phyloP scores from a whole-genome alignment of 177 flowering plant species.

The Tripterygium wilfordii region DNA sequence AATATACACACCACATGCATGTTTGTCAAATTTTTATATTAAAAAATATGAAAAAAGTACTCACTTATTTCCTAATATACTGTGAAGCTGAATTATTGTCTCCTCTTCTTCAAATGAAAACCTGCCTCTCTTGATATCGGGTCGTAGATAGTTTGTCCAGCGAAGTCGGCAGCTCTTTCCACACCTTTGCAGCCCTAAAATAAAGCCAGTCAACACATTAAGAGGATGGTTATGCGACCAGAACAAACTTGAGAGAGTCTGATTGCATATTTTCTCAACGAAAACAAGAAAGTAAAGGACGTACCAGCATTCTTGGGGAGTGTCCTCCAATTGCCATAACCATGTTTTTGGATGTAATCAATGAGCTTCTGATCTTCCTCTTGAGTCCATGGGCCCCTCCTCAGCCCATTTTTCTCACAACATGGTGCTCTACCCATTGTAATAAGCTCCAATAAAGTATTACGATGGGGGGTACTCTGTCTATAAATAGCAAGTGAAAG shows the following conservation, averaged over 20 bases:
- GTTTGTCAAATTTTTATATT: no score
- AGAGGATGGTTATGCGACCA: no score
- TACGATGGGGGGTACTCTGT: no score
- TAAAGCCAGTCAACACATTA: no score
- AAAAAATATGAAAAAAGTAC: constrained; percentile 2
- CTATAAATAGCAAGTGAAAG: constrained; percentile 19
- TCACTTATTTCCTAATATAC: constrained; percentile 64
- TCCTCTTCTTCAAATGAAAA: constrained; percentile 70
- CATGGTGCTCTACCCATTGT: constrained; percentile 71
- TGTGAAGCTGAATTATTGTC: constrained; percentile 57
- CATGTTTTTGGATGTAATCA: constrained; percentile 48
- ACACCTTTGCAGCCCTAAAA: constrained; percentile 50
- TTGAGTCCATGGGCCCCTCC: constrained; percentile 63
- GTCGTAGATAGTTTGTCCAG: constrained; percentile 70
- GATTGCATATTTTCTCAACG: no score
- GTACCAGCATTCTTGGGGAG: constrained; percentile 66
- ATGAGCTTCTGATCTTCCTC: constrained; percentile 58
- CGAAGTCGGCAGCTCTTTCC: constrained; percentile 73
- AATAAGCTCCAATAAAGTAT: not conserved
- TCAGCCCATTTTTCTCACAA: constrained; percentile 57
- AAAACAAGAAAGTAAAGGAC: not conserved
- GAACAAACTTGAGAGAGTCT: no score
- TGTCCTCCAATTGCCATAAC: constrained; percentile 57
- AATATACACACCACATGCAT: no score
- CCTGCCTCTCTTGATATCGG: constrained; percentile 63